Base-by-base conservation (phyloP, 345 rosid genomes). In the Cardiospermum halicacabum region DNA sequence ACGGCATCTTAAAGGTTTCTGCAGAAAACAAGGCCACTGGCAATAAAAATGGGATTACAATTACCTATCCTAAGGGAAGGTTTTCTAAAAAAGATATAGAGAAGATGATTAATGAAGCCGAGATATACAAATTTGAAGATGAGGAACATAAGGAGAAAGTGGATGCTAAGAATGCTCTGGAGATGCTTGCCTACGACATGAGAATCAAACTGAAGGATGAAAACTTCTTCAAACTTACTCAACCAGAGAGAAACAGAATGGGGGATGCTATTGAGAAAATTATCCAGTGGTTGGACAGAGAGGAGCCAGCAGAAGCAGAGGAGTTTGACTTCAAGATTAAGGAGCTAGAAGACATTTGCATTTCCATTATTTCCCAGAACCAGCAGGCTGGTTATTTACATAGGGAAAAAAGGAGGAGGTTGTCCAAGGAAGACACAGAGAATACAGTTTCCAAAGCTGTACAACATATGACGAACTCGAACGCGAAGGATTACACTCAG, bases 1-100 rank as follows among this genome's bases (percentile, higher is more conserved):
- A 68, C 24, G 72, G 67, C 13, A 69, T 69, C 43, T 51, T 69
- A 54, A 69, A 69, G 11, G 73, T 69, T 27, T 69, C 73, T 21
- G 67, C 73, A 3, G 73, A 60, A 30, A 67, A 60, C 36, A 62
- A 51, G 61, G 49, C 67, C 43, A 69, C 73, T 1, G 73, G 73
- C 9, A 64, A 69, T 27, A 69, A 69, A 67, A 69, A 69, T 32
- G 53, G 62, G 73, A 62, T 69, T 42, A 62, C 67, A 24, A 60
- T 69, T 37, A 60, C 73, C 55, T n/a, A n/a, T n/a, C n/a, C n/a
- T n/a, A n/a, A n/a, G n/a, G n/a, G n/a, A n/a, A n/a, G n/a, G n/a
- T n/a, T n/a, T n/a, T n/a, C n/a, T n/a, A n/a, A n/a, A n/a, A n/a
- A n/a, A n/a, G n/a, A n/a, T n/a, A n/a, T n/a, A n/a, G n/a, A n/a